These are phyloP conservation scores for Wickerhamomyces strasburgensis DNA, from an alignment of 805 yeast genomes.

Conservation along the genomic window DNA sequence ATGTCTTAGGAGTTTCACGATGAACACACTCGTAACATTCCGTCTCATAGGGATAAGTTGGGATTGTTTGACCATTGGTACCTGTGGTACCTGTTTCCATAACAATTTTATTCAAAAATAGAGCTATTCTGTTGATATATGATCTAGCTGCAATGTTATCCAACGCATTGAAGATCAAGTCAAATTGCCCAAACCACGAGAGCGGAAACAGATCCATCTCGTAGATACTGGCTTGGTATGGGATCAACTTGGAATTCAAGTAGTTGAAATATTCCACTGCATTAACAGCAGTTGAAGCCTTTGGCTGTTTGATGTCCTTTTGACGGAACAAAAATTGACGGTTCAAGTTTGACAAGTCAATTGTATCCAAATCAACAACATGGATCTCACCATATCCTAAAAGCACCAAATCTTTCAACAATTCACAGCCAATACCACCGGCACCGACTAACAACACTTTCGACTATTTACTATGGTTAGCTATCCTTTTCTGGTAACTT, in stretches of 20 bases:
- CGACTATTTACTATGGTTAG: conserved; percentile 27
- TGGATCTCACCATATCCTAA: conserved; percentile 85
- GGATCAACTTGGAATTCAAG: conserved; percentile 52
- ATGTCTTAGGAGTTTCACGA: conserved; percentile 83
- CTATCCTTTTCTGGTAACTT: too few relatives aligned
- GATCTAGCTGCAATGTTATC: conserved; percentile 92
- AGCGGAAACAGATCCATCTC: conserved; percentile 66
- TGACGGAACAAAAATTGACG: conserved; percentile 89
- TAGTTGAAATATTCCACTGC: conserved; percentile 76
- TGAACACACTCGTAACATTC: conserved; percentile 94
- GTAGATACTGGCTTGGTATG: conserved; percentile 88
- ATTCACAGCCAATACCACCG: conserved; percentile 95
- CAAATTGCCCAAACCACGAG: conserved; percentile 73
- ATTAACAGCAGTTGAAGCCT: conserved; percentile 76
- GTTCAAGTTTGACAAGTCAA: conserved; percentile 86
- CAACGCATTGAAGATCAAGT: conserved; percentile 81
- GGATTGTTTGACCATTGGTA: conserved; percentile 89
- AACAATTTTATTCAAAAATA: conserved; percentile 67
- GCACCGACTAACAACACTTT: conserved; percentile 86
- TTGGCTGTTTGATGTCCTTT: conserved; percentile 84
- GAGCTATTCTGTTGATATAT: conserved; percentile 79
- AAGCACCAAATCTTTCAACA: conserved; percentile 72
- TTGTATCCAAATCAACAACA: conserved; percentile 92
- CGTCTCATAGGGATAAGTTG: conserved; percentile 72
- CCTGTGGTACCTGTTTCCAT: conserved; percentile 97